Conservation (phyloP, 352 stramenopile species). For the Pythium phragmiticola region DNA sequence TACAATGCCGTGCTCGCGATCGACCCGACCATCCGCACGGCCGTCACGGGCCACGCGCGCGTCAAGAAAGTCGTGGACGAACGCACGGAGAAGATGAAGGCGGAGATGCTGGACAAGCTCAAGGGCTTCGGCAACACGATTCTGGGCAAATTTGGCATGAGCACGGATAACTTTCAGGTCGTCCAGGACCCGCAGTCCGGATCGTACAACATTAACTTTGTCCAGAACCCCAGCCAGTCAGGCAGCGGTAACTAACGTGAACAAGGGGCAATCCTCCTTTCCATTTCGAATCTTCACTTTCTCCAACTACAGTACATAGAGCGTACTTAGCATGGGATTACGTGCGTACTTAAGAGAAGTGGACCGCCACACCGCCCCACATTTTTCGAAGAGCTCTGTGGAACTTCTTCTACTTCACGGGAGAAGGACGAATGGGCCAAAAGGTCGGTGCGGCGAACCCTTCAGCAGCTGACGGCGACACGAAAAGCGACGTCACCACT, state of each 20-base stretch:
- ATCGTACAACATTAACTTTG: conserved; percentile 97
- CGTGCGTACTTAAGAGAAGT: conserved; percentile 2
- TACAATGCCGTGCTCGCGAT: conserved; percentile 92
- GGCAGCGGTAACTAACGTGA: not conserved
- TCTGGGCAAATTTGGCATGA: conserved; percentile 98
- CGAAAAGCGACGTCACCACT: not conserved
- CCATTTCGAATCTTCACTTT: not conserved
- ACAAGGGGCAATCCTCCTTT: not conserved
- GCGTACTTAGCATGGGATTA: not conserved
- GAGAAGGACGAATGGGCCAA: no score
- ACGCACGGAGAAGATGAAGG: conserved; percentile 98
- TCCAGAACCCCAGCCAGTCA: conserved; percentile 47
- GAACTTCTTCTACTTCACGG: no score
- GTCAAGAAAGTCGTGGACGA: conserved; percentile 92
- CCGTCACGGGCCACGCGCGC: conserved; percentile 56
- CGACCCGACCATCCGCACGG: conserved; percentile 76
- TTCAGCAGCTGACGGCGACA: not conserved
- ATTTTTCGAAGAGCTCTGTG: not conserved
- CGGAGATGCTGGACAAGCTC: conserved; percentile 95
- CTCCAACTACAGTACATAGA: not conserved
- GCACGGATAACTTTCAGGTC: conserved; percentile 99
- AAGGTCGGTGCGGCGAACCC: not conserved
- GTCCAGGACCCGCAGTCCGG: conserved; percentile 96
- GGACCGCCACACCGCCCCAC: not conserved
- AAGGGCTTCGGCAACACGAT: conserved; percentile 99